A percentile compares a stretch with the other conserved stretches of the same genome.
phyloP scores from a whole-genome alignment of 495 filamentous ascomycete species.

The Emericellopsis terricola region DNA sequence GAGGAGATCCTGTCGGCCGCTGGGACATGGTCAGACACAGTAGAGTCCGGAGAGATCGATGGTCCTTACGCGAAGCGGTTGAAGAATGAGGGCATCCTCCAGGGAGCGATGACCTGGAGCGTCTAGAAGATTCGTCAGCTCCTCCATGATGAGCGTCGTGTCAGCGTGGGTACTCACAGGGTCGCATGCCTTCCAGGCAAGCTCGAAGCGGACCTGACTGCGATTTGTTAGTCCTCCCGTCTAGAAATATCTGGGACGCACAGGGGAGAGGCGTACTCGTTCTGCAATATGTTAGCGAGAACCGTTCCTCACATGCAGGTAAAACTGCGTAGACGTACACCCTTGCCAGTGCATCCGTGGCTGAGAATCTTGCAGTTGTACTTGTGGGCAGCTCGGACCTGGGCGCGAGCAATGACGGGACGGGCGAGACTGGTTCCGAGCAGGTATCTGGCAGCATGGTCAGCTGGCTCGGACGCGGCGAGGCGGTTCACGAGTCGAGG shows the following conservation, averaged over 20 bases:
- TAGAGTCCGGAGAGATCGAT: no score
- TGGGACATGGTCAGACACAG: no score
- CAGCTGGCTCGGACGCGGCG: no score
- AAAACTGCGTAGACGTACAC: constrained; percentile 12
- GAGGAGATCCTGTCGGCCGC: constrained; percentile 74
- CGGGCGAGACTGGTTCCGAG: constrained; percentile 68
- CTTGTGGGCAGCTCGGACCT: constrained; percentile 51
- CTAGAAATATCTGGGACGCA: no score
- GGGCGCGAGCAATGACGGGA: constrained; percentile 73
- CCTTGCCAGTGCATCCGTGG: constrained; percentile 66
- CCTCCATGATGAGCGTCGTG: no score
- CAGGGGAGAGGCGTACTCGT: constrained; percentile 8
- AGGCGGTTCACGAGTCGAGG: no score
- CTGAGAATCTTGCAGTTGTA: constrained; percentile 41
- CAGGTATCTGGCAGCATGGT: no score
- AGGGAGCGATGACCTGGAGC: constrained; percentile 83
- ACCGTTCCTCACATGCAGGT: neutral
- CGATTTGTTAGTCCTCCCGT: constrained; percentile 1
- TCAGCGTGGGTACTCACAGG: no score
- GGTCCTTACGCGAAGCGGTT: constrained; percentile 38
- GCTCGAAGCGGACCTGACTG: constrained; percentile 4
- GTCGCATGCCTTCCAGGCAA: constrained; percentile 38
- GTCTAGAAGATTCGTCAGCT: no score
- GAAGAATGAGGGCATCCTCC: constrained; percentile 74
- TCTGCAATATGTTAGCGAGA: neutral